phyloP scores from a whole-genome alignment of 2,329 filamentous ascomycete genomes.

The Aspergillus pseudoviridinutans region DNA sequence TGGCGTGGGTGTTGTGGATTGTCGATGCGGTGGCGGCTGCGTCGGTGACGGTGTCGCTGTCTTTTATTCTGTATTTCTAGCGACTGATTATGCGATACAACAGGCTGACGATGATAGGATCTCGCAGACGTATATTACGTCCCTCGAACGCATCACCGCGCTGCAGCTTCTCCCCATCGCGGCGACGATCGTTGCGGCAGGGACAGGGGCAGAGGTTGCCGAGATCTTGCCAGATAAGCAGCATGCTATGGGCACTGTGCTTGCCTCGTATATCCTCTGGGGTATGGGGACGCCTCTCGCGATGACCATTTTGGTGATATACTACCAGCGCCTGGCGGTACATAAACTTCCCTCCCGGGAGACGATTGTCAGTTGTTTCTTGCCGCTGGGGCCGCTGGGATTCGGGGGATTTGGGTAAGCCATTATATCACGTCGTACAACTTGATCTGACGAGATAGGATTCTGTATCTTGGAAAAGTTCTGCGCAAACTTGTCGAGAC shows the following conservation, averaged over 20 bases:
- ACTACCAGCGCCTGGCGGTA: conserved; percentile 65
- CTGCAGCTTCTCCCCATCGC: conserved; percentile 64
- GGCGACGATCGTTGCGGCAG: conserved; percentile 61
- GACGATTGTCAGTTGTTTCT: conserved; percentile 63
- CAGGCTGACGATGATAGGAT: conserved; percentile 33
- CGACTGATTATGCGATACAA: background rate
- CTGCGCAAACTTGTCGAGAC: conserved; percentile 40
- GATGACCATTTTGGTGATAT: conserved; percentile 61
- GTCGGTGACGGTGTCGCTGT: conserved; percentile 42
- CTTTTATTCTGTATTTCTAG: conserved; percentile 52
- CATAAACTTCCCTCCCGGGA: conserved; percentile 64
- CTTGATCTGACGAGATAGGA: conserved; percentile 20
- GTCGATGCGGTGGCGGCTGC: conserved; percentile 45
- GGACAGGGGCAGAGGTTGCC: conserved; percentile 61
- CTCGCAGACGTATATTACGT: conserved; percentile 27
- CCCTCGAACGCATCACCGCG: conserved; percentile 59
- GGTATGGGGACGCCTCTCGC: conserved; percentile 61
- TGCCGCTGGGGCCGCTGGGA: conserved; percentile 64
- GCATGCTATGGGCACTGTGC: conserved; percentile 58
- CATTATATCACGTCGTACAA: conserved; percentile 24
- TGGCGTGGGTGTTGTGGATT: conserved; percentile 51
- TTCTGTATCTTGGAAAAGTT: conserved; percentile 49
- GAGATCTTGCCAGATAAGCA: conserved; percentile 52
- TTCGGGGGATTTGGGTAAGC: conserved; percentile 57
- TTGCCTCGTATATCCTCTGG: conserved; percentile 66